Evolutionary conservation across 78 protist genomes (phyloP).

Genomic region (Dictyostelium intermedium): DNA sequence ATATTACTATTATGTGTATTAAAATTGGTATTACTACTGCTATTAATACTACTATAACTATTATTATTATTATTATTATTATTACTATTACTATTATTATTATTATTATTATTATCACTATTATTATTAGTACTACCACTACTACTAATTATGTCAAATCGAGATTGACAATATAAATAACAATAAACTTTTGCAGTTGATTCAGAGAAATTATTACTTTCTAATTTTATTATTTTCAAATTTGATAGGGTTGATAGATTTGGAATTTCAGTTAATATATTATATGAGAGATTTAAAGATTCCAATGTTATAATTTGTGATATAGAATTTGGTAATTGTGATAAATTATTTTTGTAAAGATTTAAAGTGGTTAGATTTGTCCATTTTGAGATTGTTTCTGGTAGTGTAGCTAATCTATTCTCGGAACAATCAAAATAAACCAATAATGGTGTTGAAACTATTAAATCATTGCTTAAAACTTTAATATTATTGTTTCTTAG

Average conservation of each 20-base stretch:
- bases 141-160: neutral
- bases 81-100: slow-evolving; percentile 5
- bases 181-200: neutral
- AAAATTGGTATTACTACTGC: slow-evolving; percentile 1
- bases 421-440: slow-evolving; percentile 3
- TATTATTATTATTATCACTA: neutral
- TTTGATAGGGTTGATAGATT: neutral
- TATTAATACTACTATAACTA: neutral
- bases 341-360: slow-evolving; percentile 21
- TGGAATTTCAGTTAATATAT: slow-evolving; percentile 22
- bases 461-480: neutral
- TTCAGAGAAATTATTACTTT: neutral
- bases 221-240: neutral
- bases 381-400: slow-evolving; percentile 34
- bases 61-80: neutral
- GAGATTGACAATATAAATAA: slow-evolving; percentile 2
- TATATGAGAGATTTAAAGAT: neutral
- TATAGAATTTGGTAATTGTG: neutral
- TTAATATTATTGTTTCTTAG: slow-evolving; percentile 1
- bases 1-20: neutral
- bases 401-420: slow-evolving; percentile 20
- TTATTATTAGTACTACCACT: neutral
- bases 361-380: neutral
- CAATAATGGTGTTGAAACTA: slow-evolving; percentile 21
- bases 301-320: neutral